Conservation (phyloP, 495 filamentous ascomycete species). For the Aspergillus wentii region DNA sequence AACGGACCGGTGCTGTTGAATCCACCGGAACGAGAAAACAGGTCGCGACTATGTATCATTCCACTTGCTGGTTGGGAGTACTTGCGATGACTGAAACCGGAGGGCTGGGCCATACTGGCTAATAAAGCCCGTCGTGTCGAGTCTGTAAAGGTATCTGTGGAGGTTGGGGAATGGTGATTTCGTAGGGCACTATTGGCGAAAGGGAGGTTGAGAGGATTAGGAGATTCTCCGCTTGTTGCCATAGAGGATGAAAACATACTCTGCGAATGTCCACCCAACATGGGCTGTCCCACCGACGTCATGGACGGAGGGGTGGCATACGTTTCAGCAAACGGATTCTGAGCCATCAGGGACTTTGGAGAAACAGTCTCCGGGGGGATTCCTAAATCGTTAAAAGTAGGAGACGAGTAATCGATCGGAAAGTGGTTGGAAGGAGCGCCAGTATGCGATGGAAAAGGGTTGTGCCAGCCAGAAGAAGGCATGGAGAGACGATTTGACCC, state of each 20-base stretch:
- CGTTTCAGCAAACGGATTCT: constrained; percentile 39
- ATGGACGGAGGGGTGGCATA: constrained; percentile 61
- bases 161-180: constrained; percentile 61
- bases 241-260: constrained; percentile 53
- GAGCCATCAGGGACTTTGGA: constrained; percentile 45
- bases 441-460: constrained; percentile 57
- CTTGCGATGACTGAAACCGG: constrained; percentile 68
- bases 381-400: constrained; percentile 37
- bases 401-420: constrained; percentile 51
- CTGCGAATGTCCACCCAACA: constrained; percentile 47
- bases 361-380: constrained; percentile 41
- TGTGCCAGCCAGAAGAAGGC: constrained; percentile 59
- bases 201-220: constrained; percentile 50
- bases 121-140: constrained; percentile 85
- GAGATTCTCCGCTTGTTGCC: constrained; percentile 53
- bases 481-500: constrained; percentile 60
- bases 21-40: constrained; percentile 40
- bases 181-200: constrained; percentile 48
- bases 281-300: constrained; percentile 49
- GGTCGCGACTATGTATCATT: constrained; percentile 37
- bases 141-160: constrained; percentile 85
- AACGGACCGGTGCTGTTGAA: constrained; percentile 53
- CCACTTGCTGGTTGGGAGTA: constrained; percentile 66
- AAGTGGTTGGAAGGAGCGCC: constrained; percentile 56
- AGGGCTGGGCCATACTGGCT: constrained; percentile 72